phyloP scores from a whole-genome alignment of 2,329 filamentous ascomycete genomes.

The Fusarium sp. region DNA sequence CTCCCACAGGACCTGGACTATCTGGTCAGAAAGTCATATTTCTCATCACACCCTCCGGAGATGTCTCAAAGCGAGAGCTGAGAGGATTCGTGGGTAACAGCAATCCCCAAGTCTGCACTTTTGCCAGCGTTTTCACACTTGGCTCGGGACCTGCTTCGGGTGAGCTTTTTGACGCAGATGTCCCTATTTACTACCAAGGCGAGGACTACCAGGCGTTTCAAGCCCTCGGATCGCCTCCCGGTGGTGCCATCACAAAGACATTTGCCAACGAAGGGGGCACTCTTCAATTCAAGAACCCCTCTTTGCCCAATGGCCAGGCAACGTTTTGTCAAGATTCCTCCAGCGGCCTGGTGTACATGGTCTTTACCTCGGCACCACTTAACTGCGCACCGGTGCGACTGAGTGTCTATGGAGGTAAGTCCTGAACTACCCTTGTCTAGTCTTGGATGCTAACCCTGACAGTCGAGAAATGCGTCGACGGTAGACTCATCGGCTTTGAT shows the following conservation, averaged over 20 bases:
- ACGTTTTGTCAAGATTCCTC: neutral
- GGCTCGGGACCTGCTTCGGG: neutral
- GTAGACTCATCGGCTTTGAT: neutral
- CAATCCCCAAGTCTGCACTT: conserved; percentile 2
- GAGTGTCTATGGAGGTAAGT: neutral
- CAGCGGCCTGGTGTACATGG: neutral
- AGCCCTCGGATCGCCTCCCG: neutral
- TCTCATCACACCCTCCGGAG: neutral
- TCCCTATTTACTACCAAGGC: neutral
- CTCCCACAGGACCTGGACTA: neutral
- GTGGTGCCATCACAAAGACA: neutral
- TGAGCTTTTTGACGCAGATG: neutral
- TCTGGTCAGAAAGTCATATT: neutral
- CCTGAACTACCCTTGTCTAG: accelerated
- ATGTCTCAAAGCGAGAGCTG: neutral
- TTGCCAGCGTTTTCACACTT: neutral
- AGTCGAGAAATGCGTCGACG: conserved; percentile 3
- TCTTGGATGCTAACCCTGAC: neutral
- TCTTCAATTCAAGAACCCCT: neutral
- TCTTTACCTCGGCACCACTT: neutral
- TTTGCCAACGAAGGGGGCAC: conserved; percentile 1
- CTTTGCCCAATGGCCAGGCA: neutral
- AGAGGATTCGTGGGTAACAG: neutral
- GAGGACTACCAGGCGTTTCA: neutral
- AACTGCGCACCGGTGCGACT: neutral